Percentiles rank a stretch among this genome's conserved stretches.
Evolutionary conservation across 768 basidiomycete species (phyloP).

Genomic region (Trametes cinnabarina): DNA sequence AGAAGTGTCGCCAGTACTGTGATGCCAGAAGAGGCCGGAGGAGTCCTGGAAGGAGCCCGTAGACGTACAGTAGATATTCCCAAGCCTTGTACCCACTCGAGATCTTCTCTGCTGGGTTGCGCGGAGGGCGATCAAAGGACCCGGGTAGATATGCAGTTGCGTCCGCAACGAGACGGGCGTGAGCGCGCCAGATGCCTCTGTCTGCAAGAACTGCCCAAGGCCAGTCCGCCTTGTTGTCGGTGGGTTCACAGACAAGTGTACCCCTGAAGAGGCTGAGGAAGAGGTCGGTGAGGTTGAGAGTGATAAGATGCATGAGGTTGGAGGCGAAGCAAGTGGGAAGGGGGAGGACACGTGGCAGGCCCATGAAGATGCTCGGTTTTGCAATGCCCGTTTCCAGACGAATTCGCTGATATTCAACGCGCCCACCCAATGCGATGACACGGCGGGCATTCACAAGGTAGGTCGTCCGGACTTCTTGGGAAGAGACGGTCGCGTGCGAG

Average conservation of each 20-base stretch:
- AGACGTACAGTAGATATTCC: constrained; percentile 27
- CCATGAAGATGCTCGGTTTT: constrained; percentile 36
- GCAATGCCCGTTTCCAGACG: constrained; percentile 35
- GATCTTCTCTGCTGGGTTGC: constrained; percentile 42
- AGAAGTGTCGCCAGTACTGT: constrained; percentile 29
- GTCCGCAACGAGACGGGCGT: constrained; percentile 34
- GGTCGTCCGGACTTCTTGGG: not conserved
- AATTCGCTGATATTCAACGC: constrained; percentile 25
- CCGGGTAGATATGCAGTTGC: constrained; percentile 35
- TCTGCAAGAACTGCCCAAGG: constrained; percentile 28
- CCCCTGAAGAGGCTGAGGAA: constrained; percentile 34
- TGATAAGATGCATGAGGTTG: constrained; percentile 40
- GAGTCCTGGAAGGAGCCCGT: constrained; percentile 25
- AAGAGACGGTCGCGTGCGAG: no score
- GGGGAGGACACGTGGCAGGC: constrained; percentile 14
- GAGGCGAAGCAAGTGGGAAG: constrained; percentile 23
- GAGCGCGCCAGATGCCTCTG: constrained; percentile 32
- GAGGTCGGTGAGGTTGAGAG: constrained; percentile 39
- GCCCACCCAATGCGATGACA: constrained; percentile 20
- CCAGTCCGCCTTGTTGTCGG: constrained; percentile 31
- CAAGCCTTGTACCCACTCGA: constrained; percentile 33
- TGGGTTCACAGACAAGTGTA: constrained; percentile 18
- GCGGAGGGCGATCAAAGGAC: constrained; percentile 41
- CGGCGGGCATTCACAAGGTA: constrained; percentile 22
- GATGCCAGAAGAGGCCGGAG: constrained; percentile 25